These are phyloP conservation scores for Saccharomycopsis fibuligera DNA, from an alignment of 805 yeast genomes.

Conservation along the genomic window DNA sequence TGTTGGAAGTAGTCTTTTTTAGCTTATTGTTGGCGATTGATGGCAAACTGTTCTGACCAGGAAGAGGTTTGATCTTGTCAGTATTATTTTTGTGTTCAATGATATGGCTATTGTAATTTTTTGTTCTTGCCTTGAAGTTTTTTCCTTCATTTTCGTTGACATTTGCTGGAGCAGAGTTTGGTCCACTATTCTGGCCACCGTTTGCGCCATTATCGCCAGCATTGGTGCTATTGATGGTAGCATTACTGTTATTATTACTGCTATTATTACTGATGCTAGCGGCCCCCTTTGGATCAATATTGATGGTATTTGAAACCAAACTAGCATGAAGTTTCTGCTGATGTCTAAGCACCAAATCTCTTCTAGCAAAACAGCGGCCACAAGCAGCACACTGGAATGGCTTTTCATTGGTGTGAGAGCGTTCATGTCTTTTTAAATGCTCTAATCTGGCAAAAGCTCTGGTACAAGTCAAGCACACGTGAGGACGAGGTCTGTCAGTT, in stretches of 20 bases:
- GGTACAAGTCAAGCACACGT: slow-evolving; percentile 82
- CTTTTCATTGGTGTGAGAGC: slow-evolving; percentile 92
- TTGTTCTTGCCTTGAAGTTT: not conserved
- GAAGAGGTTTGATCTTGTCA: slow-evolving; percentile 21
- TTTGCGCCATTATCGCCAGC: slow-evolving; percentile 19
- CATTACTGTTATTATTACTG: too few species aligned
- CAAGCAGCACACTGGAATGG: slow-evolving; percentile 96
- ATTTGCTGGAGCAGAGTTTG: not conserved
- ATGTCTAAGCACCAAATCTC: slow-evolving; percentile 84
- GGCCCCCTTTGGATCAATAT: too few species aligned
- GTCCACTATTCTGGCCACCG: not conserved
- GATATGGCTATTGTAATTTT: slow-evolving; percentile 17
- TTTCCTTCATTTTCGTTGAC: not conserved
- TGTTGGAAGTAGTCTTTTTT: not conserved
- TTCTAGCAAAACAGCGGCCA: slow-evolving; percentile 90
- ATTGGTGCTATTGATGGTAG: slow-evolving; percentile 37
- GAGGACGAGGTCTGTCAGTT: slow-evolving; percentile 93
- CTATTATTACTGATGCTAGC: slow-evolving; percentile 43
- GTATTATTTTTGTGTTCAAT: slow-evolving; percentile 22
- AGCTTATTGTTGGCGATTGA: slow-evolving; percentile 3
- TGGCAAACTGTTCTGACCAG: slow-evolving; percentile 16
- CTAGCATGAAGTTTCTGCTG: slow-evolving; percentile 82
- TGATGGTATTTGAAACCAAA: slow-evolving; percentile 33
- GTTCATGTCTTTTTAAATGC: slow-evolving; percentile 87
- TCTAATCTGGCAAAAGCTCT: slow-evolving; percentile 94